These are phyloP conservation scores for Malassezia arunalokei DNA, from an alignment of 1,284 basidiomycete species.

Conservation along the genomic window DNA sequence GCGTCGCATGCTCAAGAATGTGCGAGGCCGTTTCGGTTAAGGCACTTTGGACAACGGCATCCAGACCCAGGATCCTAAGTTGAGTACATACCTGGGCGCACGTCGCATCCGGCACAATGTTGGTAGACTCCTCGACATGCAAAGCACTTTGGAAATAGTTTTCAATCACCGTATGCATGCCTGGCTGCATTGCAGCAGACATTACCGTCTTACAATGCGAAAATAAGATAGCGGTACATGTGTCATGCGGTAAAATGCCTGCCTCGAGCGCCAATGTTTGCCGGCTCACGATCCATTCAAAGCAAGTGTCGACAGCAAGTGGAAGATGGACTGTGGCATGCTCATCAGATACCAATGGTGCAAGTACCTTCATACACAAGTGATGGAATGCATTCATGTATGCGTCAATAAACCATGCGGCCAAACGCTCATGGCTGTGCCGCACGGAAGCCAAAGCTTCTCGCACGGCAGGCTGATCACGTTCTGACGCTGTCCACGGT, in stretches of 20 bases:
- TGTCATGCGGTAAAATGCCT: neutral
- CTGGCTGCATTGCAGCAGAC: neutral
- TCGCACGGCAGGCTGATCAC: neutral
- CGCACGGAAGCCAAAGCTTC: neutral
- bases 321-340: neutral
- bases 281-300: conserved; percentile 7
- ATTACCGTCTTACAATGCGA: conserved; percentile 4
- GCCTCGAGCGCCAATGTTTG: neutral
- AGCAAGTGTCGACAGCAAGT: neutral
- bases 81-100: conserved; percentile 10
- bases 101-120: neutral
- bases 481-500: neutral
- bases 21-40: conserved; percentile 3
- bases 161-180: conserved; percentile 1
- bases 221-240: neutral
- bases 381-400: neutral
- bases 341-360: neutral
- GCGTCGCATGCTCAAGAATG: conserved; percentile 3
- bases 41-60: conserved; percentile 8
- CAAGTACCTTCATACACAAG: neutral
- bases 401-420: conserved; percentile 8
- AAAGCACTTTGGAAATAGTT: conserved; percentile 1
- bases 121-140: neutral
- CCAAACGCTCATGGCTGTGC: neutral
- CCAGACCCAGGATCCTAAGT: conserved; percentile 11